A percentile compares a stretch with the other conserved stretches of the same genome.
These are phyloP conservation scores for Aspergillus piperis DNA, from an alignment of 2,329 filamentous ascomycete genomes.

Conservation along the genomic window DNA sequence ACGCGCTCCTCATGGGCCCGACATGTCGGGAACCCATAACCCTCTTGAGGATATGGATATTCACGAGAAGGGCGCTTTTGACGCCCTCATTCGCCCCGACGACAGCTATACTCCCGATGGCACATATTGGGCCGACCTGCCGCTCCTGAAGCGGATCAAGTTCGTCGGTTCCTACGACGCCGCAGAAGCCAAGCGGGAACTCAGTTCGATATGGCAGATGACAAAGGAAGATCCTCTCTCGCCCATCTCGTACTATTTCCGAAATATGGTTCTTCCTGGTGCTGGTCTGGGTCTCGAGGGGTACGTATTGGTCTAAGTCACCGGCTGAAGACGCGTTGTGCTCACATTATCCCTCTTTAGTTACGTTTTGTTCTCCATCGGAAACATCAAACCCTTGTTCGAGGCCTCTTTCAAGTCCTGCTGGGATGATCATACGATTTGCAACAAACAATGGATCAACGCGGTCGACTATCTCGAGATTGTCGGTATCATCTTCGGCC, in stretches of 20 bases:
- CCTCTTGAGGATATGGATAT: conserved; percentile 55
- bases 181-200: conserved; percentile 69
- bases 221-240: conserved; percentile 83
- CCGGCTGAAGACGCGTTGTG: background rate
- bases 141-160: conserved; percentile 65
- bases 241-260: conserved; percentile 82
- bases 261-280: conserved; percentile 88
- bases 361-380: conserved; percentile 96
- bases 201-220: conserved; percentile 70
- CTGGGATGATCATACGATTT: conserved; percentile 69
- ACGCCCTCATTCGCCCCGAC: conserved; percentile 79
- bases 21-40: conserved; percentile 48
- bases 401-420: conserved; percentile 72
- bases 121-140: conserved; percentile 90
- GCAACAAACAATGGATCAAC: conserved; percentile 76
- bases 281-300: conserved; percentile 89
- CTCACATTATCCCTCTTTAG: conserved; percentile 41
- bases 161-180: conserved; percentile 77
- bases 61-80: conserved; percentile 67
- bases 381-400: conserved; percentile 85
- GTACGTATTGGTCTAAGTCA: conserved; percentile 38
- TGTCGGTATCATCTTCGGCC: conserved; percentile 90
- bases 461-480: conserved; percentile 91
- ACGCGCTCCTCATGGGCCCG: conserved; percentile 51
- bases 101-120: conserved; percentile 83